phyloP scores from a whole-genome alignment of 179 eudicot species.

The Actinidia chinensis region DNA sequence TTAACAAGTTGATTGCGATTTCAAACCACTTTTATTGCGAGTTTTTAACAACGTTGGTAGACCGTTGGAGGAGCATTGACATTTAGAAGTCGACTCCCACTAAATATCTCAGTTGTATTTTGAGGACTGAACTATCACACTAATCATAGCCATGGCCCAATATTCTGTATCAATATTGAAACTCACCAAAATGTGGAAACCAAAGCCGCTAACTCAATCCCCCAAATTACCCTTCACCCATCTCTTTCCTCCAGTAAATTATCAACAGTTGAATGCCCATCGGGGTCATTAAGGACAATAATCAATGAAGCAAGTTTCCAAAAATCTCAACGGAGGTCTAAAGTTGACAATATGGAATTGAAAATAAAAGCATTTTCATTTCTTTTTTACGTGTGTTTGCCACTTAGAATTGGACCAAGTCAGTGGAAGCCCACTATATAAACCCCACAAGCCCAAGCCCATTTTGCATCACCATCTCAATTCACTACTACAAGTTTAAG shows the following conservation, averaged over 20 bases:
- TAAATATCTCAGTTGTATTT: background rate
- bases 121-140: background rate
- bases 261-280: background rate
- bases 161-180: background rate
- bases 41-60: background rate
- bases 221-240: background rate
- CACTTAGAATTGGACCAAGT: background rate
- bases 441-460: conserved; percentile 1
- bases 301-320: background rate
- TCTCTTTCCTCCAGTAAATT: background rate
- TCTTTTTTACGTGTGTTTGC: background rate
- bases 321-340: background rate
- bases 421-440: background rate
- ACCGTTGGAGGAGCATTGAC: background rate
- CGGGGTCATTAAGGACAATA: background rate
- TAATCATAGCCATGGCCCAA: background rate
- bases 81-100: background rate
- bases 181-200: background rate
- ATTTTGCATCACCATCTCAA: background rate
- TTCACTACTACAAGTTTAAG: background rate
- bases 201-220: background rate
- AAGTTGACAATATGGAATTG: background rate
- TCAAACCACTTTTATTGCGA: too few relatives aligned
- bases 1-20: too few relatives aligned
- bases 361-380: background rate